Base-by-base conservation (phyloP, 2,329 filamentous ascomycete genomes). In the Colletotrichum viniferum region DNA sequence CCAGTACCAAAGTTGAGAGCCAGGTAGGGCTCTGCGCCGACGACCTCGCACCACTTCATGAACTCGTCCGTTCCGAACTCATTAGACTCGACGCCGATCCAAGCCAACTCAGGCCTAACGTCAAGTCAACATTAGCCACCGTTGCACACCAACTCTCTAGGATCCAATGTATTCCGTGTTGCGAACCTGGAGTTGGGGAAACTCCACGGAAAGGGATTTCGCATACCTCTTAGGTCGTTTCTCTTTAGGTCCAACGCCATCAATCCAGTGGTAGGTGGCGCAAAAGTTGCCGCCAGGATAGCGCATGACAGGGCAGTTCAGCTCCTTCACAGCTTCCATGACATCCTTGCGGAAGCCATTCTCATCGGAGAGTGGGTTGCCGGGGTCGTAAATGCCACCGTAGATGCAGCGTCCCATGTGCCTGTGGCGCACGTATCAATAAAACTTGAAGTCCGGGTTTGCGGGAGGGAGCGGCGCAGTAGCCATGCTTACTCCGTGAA, bases 351-450 rank as follows among this genome's bases (percentile, higher is more conserved):
- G 92, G 85, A 95, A 96, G 56, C 94, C 94, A 78, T 94, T 88
- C 69, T 91, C 87, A 79, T 96, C 94, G 3, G 94, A 92, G n/a
- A 96, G 88, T 4, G 91, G 85, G 82, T 92, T 96, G 38, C 89
- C 90, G 2, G 94, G 94, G 79, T 96, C 94, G 84, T 96, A 96
- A 81, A 97, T 94, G 78, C 95, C 95, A 77, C 94, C 94, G 82
- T 97, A 96, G 81, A 97, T 96, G 87, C 95, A 97, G 77, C 95
- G 92, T 80, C 95, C 95, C 94, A 97, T 97, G 84, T 97, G 95
- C 80, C 94, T 95, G 78, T 36, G 52, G 32, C 21, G 34, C 63
- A 21, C 8, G 34, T 43, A n/a, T 76, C 26, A 76, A 63, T 48
- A 8, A 55, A 56, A 30, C 18, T 26, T 21, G 21, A 16, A 16